Evolutionary conservation across 306 rosid genomes (phyloP).

Genomic region (Geum urbanum): DNA sequence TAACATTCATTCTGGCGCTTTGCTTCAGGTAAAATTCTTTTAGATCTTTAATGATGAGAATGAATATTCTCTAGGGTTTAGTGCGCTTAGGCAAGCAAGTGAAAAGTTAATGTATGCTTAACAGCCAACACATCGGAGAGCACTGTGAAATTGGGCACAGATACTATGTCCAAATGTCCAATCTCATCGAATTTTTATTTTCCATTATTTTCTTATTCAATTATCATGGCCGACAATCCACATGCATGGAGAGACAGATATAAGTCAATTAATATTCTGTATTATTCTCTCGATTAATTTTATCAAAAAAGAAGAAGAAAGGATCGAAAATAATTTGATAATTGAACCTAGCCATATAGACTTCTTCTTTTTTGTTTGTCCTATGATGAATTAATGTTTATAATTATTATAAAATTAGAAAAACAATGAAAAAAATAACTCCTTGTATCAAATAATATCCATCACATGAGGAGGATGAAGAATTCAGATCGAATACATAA

Average conservation of each 20-base stretch:
- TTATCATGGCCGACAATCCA: not conserved
- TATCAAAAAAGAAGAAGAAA: not conserved
- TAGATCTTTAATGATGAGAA: not conserved
- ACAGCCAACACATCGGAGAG: constrained; percentile 12
- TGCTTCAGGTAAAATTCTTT: constrained; percentile 59
- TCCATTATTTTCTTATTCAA: not conserved
- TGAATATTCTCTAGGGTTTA: not conserved
- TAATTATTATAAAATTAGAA: not conserved
- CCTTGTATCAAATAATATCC: not conserved
- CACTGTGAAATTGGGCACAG: constrained; percentile 1
- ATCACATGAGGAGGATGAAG: constrained; percentile 1
- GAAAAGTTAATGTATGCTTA: constrained; percentile 8
- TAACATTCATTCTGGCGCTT: constrained; percentile 88
- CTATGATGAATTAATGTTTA: not conserved
- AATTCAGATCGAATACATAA: not conserved
- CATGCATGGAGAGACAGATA: not conserved
- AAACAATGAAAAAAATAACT: not conserved
- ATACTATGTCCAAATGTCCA: not conserved
- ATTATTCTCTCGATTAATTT: not conserved
- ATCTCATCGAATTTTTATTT: not conserved
- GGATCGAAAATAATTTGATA: too few species aligned
- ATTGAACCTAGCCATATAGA: not conserved
- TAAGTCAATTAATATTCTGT: too few species aligned
- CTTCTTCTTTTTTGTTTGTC: not conserved
- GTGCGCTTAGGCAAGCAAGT: constrained; percentile 10